Evolutionary conservation across 768 basidiomycete species (phyloP).

Genomic region (Strobilomyces dryophilus): DNA sequence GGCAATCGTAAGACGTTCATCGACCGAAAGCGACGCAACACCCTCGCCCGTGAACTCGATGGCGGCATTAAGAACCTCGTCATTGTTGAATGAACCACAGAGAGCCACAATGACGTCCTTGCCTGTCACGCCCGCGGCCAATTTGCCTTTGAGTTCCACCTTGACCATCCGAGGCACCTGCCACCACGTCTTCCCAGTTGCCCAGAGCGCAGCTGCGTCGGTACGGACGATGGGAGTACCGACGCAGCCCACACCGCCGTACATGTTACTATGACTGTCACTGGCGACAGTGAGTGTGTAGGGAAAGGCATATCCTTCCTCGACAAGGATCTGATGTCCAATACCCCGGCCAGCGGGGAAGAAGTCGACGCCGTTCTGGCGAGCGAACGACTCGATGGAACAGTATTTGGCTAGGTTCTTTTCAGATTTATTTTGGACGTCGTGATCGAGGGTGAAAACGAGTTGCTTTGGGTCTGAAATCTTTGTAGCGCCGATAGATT

Average conservation of each 20-base stretch:
- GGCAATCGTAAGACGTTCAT: slow-evolving; percentile 94
- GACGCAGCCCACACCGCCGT: slow-evolving; percentile 95
- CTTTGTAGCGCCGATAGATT: slow-evolving; percentile 85
- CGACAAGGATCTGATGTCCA: slow-evolving; percentile 95
- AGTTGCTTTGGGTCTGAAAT: slow-evolving; percentile 79
- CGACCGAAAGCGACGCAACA: slow-evolving; percentile 69
- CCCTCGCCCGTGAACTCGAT: slow-evolving; percentile 96
- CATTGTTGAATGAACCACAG: slow-evolving; percentile 92
- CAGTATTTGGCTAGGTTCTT: slow-evolving; percentile 94
- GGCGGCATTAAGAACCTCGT: slow-evolving; percentile 95
- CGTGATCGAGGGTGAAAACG: slow-evolving; percentile 97
- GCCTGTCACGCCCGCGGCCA: slow-evolving; percentile 89
- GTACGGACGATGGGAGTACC: slow-evolving; percentile 97
- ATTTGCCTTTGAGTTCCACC: slow-evolving; percentile 80
- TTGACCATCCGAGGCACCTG: slow-evolving; percentile 96
- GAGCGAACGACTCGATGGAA: slow-evolving; percentile 86
- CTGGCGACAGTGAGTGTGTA: slow-evolving; percentile 93
- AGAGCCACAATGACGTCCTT: slow-evolving; percentile 98
- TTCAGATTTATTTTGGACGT: slow-evolving; percentile 90
- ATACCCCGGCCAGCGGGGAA: slow-evolving; percentile 98
- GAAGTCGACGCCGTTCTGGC: slow-evolving; percentile 83
- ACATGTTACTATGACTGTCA: slow-evolving; percentile 98
- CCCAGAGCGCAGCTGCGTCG: slow-evolving; percentile 94
- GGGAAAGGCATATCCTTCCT: slow-evolving; percentile 98
- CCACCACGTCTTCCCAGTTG: slow-evolving; percentile 99